Conservation (phyloP, 2,329 filamentous ascomycete species). For the Sporothrix pseudoabietina region DNA sequence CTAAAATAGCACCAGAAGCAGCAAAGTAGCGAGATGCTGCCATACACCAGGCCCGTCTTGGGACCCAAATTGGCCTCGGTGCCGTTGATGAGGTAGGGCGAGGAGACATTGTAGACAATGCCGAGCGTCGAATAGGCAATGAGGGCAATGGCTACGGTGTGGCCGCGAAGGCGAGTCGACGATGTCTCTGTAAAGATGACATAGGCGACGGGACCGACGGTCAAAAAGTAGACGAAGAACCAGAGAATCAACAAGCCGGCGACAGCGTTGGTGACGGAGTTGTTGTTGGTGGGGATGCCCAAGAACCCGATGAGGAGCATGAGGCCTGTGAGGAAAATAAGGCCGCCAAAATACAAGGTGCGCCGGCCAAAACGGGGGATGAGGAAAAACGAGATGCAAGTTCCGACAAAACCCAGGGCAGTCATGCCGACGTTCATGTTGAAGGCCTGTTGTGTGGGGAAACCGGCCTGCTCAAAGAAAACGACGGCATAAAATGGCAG, state of each 20-base stretch:
- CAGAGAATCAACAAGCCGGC: constrained; percentile 44
- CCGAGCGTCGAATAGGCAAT: constrained; percentile 45
- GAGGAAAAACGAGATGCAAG: constrained; percentile 27
- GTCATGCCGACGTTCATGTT: constrained; percentile 31
- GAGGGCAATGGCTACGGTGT: constrained; percentile 46
- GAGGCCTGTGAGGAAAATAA: constrained; percentile 39
- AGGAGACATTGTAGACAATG: constrained; percentile 45
- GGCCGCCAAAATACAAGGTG: constrained; percentile 41
- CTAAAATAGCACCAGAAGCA: constrained; percentile 48
- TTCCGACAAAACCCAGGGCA: constrained; percentile 29
- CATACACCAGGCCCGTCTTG: constrained; percentile 46
- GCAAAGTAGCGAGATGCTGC: constrained; percentile 38
- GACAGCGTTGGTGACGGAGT: constrained; percentile 42
- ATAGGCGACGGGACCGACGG: constrained; percentile 47
- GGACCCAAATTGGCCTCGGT: constrained; percentile 40
- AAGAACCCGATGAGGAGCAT: constrained; percentile 47
- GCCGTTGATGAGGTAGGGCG: constrained; percentile 39
- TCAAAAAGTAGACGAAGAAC: constrained; percentile 45
- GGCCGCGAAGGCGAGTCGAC: constrained; percentile 42
- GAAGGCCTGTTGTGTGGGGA: constrained; percentile 35
- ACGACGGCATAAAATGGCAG: constrained; percentile 29
- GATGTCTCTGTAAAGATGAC: constrained; percentile 47
- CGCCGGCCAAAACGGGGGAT: constrained; percentile 39
- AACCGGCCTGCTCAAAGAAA: constrained; percentile 34
- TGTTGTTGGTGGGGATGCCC: constrained; percentile 45